Base-by-base conservation (phyloP, 495 filamentous ascomycete species). In the Tuber microsphaerosporum region DNA sequence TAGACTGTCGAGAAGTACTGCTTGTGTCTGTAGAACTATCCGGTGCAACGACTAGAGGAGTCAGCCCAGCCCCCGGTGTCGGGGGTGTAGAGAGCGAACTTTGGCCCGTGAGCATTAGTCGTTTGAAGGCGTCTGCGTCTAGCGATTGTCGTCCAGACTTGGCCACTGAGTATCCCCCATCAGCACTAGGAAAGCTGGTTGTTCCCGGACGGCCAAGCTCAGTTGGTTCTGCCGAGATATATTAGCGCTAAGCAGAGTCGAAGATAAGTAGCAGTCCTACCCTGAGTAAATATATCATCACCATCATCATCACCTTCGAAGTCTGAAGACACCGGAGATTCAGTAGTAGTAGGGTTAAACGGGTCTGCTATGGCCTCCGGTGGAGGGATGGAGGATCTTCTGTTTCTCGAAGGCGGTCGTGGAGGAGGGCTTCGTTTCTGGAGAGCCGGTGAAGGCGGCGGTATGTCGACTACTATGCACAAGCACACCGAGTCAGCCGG, bases 101-200 rank as follows among this genome's bases (percentile, higher is more conserved):
- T 71, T 79, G 71, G 9, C 79, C 79, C 0, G 78, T 81, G 2
- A 82, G 75, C 78, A 82, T 82, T 31, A 82, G 71, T 2, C 77
- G 73, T 43, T 82, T 82, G 76, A 82, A 82, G 1, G 78, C 76
- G 22, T 82, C 81, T 1, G 75, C 81, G 43, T 82, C 81, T 37
- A 82, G 72, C 5, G 77, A 80, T 69, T 82, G 81, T 34, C 81
- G 74, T 20, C 56, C 69, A 20, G 70, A 74, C 6, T 61, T 73
- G 26, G 69, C 73, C 26, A 34, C 56, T 12, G 45, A 65, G 56
- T 31, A 65, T 34, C 26, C 56, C 34, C 56, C 56, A 34, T 65
- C 56, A 65, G 56, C 31, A 34, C 56, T 65, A 34, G 56, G 56
- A 65, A 65, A 65, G 56, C 56, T 65, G 56, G 56, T 65, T 65